Base-by-base conservation (phyloP, 768 basidiomycete genomes). In the Lactarius evosmus region DNA sequence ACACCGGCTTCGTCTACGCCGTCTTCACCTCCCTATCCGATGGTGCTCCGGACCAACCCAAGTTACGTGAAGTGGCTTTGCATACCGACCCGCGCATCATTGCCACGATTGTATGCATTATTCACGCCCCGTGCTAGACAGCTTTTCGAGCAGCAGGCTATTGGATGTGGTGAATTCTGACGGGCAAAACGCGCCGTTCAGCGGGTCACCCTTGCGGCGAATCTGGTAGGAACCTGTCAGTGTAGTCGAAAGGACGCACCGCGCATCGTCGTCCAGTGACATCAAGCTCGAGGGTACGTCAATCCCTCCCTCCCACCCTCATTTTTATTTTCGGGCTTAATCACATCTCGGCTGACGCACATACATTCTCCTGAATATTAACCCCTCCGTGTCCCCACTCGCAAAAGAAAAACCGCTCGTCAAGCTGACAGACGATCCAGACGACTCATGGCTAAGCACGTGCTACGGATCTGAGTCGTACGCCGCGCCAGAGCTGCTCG, bases 191-290 rank as follows among this genome's bases (percentile, higher is more conserved):
- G 68, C 74, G 3, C 69, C 63, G 12, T 58, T 76, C 17, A 60
- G 72, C 30, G 82, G 85, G 68, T 75, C 75, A 7, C 80, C 88
- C 19, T 75, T 93, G 4, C 75, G 83, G 50, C 75, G 91, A 30
- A 85, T 95, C 52, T 92, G 88, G 81, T 78, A 79, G 38, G 93
- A 95, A 74, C 78, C 95, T 4, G 84, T 82, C 63, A 81, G 82
- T 36, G n/a, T n/a, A 7, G 88, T 94, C 0, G 86, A 84, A 6
- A 95, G 91, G 91, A 86, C 95, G 84, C 93, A 95, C 70, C 83
- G 38, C 88, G 90, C 17, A 86, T 86, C 1, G 79, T 94, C 49
- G 93, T 96, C 94, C n/a, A n/a, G 94, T 4, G 94, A 95, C 75
- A 86, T 96, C 76, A 96, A 96, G 76, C 84, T 88, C n/a, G 87